Percentiles rank a stretch among this genome's conserved stretches.
Evolutionary conservation across 2,329 filamentous ascomycete species (phyloP).

Genomic region (Didymella arachidicola): DNA sequence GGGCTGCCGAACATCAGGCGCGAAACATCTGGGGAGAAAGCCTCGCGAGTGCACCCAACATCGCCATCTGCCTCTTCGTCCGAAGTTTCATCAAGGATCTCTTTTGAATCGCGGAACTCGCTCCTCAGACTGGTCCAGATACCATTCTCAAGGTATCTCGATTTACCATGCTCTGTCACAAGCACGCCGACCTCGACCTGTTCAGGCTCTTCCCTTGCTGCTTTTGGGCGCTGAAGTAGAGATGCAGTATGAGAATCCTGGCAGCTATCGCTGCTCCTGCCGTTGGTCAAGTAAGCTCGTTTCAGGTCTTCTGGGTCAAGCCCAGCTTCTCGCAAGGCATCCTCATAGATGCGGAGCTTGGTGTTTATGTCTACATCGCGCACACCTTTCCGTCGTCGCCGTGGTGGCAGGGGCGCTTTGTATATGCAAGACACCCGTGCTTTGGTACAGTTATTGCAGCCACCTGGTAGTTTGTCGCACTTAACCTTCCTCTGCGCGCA

Average conservation of each 20-base stretch:
- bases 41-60: constrained; percentile 1
- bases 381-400: constrained; percentile 37
- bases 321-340: constrained; percentile 38
- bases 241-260: background rate
- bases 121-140: constrained; percentile 43
- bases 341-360: constrained; percentile 43
- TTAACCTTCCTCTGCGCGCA: constrained; percentile 48
- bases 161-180: constrained; percentile 38
- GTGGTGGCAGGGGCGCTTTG: constrained; percentile 43
- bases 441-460: constrained; percentile 44
- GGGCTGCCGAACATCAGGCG: constrained; percentile 33
- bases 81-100: constrained; percentile 42
- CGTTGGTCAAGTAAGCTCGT: constrained; percentile 13
- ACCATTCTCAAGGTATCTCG: constrained; percentile 44
- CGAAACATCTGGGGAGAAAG: constrained; percentile 20
- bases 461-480: constrained; percentile 41
- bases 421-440: constrained; percentile 43
- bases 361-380: constrained; percentile 36
- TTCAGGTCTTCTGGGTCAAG: constrained; percentile 37
- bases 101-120: constrained; percentile 41
- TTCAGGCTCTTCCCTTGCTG: background rate
- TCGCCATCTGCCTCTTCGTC: constrained; percentile 32
- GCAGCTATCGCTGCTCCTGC: background rate
- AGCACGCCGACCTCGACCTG: constrained; percentile 29
- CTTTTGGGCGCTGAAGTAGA: background rate